Evolutionary conservation across 139 green algal species (phyloP).

Genomic region (Chlamydomonas incerta): DNA sequence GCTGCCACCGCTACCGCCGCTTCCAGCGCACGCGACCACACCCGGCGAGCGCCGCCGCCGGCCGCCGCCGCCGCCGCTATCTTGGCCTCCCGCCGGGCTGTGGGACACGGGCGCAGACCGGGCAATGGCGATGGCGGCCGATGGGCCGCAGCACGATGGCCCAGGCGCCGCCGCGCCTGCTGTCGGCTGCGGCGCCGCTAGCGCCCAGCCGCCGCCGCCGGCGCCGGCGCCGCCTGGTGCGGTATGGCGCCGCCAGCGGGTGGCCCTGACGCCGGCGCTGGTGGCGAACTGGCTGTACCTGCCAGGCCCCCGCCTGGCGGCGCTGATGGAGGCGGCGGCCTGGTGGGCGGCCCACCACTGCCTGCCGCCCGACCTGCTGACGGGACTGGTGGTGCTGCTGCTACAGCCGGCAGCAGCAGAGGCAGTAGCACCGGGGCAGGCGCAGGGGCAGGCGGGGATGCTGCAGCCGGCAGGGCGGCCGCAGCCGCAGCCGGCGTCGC

Average conservation of each 20-base stretch:
- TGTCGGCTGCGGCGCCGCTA: too few relatives aligned
- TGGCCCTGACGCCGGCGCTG: background rate
- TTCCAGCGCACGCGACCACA: too few relatives aligned
- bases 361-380: conserved; percentile 8
- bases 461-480: background rate
- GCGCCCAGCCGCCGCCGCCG: too few relatives aligned
- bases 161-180: too few relatives aligned
- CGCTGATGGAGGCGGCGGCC: conserved; percentile 3
- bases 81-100: background rate
- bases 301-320: background rate
- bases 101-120: background rate
- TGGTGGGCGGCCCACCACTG: conserved; percentile 21
- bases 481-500: too few relatives aligned
- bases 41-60: too few relatives aligned
- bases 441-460: too few relatives aligned
- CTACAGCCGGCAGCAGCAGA: too few relatives aligned
- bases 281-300: background rate
- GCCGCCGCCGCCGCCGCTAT: background rate
- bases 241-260: background rate
- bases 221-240: too few relatives aligned
- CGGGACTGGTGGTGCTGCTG: conserved; percentile 12
- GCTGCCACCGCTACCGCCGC: background rate
- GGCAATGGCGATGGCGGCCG: too few relatives aligned
- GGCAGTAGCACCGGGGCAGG: too few relatives aligned
- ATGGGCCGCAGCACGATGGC: too few relatives aligned